Conservation (phyloP, 768 basidiomycete species). For the Kwoniella sp. region DNA sequence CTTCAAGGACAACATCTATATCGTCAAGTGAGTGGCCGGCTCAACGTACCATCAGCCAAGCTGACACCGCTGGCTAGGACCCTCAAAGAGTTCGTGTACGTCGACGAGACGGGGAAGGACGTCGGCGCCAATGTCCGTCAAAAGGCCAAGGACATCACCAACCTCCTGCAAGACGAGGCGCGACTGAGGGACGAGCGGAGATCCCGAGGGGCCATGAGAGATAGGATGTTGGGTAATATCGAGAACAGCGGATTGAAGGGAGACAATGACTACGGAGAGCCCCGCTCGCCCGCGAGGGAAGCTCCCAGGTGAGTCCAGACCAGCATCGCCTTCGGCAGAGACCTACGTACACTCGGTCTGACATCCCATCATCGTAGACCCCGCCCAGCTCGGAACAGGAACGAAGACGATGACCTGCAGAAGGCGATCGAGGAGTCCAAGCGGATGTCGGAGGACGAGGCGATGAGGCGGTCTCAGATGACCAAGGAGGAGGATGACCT, state of each 20-base stretch:
- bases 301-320: slow-evolving; percentile 13
- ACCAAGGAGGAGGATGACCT: slow-evolving; percentile 76
- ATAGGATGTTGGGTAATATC: slow-evolving; percentile 76
- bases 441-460: slow-evolving; percentile 67
- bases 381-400: slow-evolving; percentile 21
- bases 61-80: slow-evolving; percentile 53
- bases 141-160: slow-evolving; percentile 91
- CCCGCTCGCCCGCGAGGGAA: slow-evolving; percentile 16
- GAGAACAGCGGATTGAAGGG: slow-evolving; percentile 49
- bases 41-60: background rate
- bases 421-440: slow-evolving; percentile 89
- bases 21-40: slow-evolving; percentile 65
- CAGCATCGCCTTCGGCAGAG: background rate
- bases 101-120: slow-evolving; percentile 93
- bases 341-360: background rate
- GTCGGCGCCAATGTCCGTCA: slow-evolving; percentile 78
- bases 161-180: slow-evolving; percentile 77
- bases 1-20: slow-evolving; percentile 93
- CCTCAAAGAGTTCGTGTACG: slow-evolving; percentile 93
- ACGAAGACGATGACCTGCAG: slow-evolving; percentile 76
- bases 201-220: slow-evolving; percentile 73
- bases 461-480: slow-evolving; percentile 51
- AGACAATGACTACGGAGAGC: slow-evolving; percentile 50
- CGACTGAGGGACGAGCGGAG: slow-evolving; percentile 81
- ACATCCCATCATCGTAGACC: slow-evolving; percentile 32